Conservation (phyloP, 768 basidiomycete species). For the Suillus hirtellus region DNA sequence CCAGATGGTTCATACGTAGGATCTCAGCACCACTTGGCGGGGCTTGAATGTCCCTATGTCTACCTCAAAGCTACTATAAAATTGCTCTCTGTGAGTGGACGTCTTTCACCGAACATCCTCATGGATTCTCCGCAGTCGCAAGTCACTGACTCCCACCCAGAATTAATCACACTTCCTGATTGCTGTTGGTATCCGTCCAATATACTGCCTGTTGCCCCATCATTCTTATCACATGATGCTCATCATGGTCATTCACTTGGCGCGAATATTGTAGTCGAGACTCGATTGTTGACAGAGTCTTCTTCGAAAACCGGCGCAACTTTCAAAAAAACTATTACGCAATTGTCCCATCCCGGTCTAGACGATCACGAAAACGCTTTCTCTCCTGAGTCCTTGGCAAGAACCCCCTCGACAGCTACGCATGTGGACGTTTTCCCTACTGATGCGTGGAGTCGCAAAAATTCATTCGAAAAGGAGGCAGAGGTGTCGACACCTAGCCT, state of each 20-base stretch:
- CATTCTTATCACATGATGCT: not conserved
- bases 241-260: not conserved
- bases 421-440: slow-evolving; percentile 2
- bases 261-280: not conserved
- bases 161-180: slow-evolving; percentile 3
- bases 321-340: not conserved
- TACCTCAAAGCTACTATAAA: slow-evolving; percentile 10
- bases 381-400: slow-evolving; percentile 3
- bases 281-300: slow-evolving; percentile 5
- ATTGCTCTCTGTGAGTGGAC: slow-evolving; percentile 5
- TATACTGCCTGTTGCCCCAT: not conserved
- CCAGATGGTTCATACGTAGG: not conserved
- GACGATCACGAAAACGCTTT: not conserved
- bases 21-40: not conserved
- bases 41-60: slow-evolving; percentile 6
- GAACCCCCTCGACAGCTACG: slow-evolving; percentile 9
- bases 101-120: not conserved
- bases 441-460: slow-evolving; percentile 1
- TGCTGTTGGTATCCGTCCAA: not conserved
- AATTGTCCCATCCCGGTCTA: not conserved
- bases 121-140: slow-evolving; percentile 11
- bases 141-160: not conserved
- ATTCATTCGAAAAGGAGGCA: not conserved
- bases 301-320: not conserved
- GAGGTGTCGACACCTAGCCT: not conserved